A percentile compares a stretch with the other conserved stretches of the same genome.
phyloP scores from a whole-genome alignment of 345 rosid species.

The Rhodamnia argentea region DNA sequence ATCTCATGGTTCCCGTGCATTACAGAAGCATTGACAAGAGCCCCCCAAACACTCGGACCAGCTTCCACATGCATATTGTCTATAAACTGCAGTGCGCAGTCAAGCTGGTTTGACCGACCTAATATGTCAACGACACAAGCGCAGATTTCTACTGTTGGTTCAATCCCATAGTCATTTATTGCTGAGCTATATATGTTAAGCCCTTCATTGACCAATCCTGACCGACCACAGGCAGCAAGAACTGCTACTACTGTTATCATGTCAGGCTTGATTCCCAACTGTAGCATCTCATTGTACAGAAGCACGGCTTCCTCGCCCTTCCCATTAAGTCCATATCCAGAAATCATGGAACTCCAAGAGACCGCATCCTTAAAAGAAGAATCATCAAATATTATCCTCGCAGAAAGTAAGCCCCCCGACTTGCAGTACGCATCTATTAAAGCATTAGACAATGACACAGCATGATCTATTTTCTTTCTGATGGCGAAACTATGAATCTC shows the following conservation, averaged over 20 bases:
- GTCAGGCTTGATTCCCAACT: constrained; percentile 37
- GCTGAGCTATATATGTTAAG: constrained; percentile 28
- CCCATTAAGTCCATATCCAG: constrained; percentile 63
- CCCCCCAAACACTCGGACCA: constrained; percentile 64
- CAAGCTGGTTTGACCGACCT: constrained; percentile 49
- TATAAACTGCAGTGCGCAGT: constrained; percentile 40
- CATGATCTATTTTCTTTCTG: constrained; percentile 23
- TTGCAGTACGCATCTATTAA: constrained; percentile 55
- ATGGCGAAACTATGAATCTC: constrained; percentile 56
- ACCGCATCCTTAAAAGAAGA: constrained; percentile 31
- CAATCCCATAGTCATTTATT: constrained; percentile 24
- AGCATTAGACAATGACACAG: constrained; percentile 42
- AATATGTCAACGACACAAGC: constrained; percentile 59
- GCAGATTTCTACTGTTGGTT: constrained; percentile 50
- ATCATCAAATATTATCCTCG: constrained; percentile 40
- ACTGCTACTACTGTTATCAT: constrained; percentile 40
- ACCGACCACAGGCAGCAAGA: constrained; percentile 56
- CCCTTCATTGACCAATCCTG: constrained; percentile 45
- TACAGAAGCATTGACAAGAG: constrained; percentile 48
- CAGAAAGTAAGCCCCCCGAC: constrained; percentile 44
- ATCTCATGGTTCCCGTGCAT: constrained; percentile 48
- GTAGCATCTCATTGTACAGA: constrained; percentile 41
- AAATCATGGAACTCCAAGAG: constrained; percentile 67
- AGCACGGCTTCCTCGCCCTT: constrained; percentile 50
- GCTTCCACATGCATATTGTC: constrained; percentile 45